Base-by-base conservation (phyloP, 2,329 filamentous ascomycete species). In the Cladosporium halotolerans region DNA sequence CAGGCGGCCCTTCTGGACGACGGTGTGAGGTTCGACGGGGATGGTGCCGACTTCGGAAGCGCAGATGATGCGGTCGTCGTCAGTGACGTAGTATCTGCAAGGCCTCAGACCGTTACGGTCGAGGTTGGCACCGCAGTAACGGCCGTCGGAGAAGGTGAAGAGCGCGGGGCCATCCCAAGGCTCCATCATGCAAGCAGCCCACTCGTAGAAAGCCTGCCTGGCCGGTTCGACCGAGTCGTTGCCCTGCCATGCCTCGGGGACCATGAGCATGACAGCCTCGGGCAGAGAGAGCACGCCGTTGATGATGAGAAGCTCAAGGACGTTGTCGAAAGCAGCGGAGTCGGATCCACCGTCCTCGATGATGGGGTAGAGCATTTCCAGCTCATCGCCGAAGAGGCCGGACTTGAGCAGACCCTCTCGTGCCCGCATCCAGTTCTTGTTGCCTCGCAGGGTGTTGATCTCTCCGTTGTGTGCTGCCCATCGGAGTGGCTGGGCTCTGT, bases 381-480 rank as follows among this genome's bases (percentile, higher is more conserved):
- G 83, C 66, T 96, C 91, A 28, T 95, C 89, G 58, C 89, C 89
- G 69, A 97, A 97, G 52, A 95, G 79, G 60, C 91, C 85, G 1
- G 92, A 97, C 69, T 89, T 88, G 81, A 97, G 88, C 60, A 96
- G 85, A 72, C 92, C 92, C 75, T 97, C 92, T 67, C 92, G 85
- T 58, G 92, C 92, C 63, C 91, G 86, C 92, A 97, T 97, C 92
- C 92, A 97, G 75, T 97, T 97, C 80, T 97, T 97, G 78, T 97
- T 97, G 57, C 92, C 92, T 69, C 92, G 87, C 57, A 97, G 77
- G 1, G 92, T 97, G 73, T 97, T 97, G 70, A 97, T 97, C 76
- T 97, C 92, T 79, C 92, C 92, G 71, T 97, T 97, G 78, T 97
- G 92, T 66, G 92, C 92, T 60, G 91, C 91, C 92, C 92, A 97